phyloP scores from a whole-genome alignment of 176 grass and related monocot genomes.

The Musa itinerans region DNA sequence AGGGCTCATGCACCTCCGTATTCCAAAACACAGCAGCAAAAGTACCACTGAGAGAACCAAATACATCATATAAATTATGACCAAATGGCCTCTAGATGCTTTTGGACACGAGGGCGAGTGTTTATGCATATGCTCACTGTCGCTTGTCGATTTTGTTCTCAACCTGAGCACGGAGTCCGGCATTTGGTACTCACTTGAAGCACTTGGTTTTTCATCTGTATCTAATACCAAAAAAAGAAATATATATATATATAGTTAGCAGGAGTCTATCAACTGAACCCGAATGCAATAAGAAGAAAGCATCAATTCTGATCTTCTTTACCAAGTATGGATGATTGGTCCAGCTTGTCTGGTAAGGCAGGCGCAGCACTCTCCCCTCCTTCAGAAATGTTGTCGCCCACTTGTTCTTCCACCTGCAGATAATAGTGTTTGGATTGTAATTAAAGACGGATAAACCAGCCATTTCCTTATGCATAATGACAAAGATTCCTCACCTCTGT shows the following conservation, averaged over 20 bases:
- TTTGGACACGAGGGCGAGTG: background rate
- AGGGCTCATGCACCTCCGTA: background rate
- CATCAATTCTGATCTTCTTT: slow-evolving; percentile 3
- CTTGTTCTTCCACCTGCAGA: slow-evolving; percentile 39
- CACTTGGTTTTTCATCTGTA: background rate
- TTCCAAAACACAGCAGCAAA: background rate
- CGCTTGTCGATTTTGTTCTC: background rate
- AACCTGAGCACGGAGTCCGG: background rate
- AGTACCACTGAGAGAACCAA: background rate
- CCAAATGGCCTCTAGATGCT: background rate
- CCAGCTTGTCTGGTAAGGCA: slow-evolving; percentile 20
- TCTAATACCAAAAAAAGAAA: background rate
- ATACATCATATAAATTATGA: background rate
- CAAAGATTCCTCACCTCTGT: slow-evolving; percentile 30
- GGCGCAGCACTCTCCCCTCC: background rate
- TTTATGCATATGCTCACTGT: background rate
- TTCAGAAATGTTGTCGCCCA: slow-evolving; percentile 16
- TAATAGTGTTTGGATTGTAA: background rate
- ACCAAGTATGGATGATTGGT: slow-evolving; percentile 42
- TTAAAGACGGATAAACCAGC: slow-evolving; percentile 6
- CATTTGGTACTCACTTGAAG: background rate
- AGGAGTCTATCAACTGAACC: too few relatives aligned
- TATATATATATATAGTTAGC: too few relatives aligned
- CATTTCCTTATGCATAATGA: background rate
- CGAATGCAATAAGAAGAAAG: background rate